Percentiles rank a stretch among this genome's conserved stretches.
Conservation (phyloP, 2,329 filamentous ascomycete genomes). For the Colletotrichum sp. region DNA sequence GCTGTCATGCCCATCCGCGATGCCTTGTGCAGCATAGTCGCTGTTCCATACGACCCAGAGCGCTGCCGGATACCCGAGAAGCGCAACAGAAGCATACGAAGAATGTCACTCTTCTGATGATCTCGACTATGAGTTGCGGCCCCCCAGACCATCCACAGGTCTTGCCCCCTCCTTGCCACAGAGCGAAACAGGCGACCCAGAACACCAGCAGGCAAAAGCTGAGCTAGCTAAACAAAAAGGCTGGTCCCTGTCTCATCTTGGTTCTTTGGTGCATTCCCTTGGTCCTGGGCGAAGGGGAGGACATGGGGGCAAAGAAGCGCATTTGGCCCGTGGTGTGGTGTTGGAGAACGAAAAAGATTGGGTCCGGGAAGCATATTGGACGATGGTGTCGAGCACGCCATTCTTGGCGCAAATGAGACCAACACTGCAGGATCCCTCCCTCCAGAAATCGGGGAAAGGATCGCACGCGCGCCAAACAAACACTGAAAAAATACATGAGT, state of each 20-base stretch:
- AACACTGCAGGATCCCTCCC: slow-evolving; percentile 2
- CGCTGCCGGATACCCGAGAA: slow-evolving; percentile 15
- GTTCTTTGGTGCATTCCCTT: not conserved
- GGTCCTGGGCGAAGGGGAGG: not conserved
- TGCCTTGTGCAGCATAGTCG: slow-evolving; percentile 2
- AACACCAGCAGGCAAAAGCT: not conserved
- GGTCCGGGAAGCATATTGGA: slow-evolving; percentile 17
- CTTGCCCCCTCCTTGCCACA: not conserved
- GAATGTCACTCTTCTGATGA: not conserved
- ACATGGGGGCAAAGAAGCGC: not conserved
- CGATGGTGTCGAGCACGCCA: slow-evolving; percentile 20
- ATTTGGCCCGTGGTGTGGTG: not conserved
- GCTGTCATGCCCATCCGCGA: not conserved
- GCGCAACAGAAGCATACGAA: not conserved
- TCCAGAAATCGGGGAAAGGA: not conserved
- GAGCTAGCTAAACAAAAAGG: not conserved
- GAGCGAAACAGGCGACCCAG: not conserved
- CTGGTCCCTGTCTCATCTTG: not conserved
- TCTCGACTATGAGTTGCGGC: not conserved
- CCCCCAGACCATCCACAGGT: not conserved
- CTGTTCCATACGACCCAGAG: not conserved
- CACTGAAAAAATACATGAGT: not conserved
- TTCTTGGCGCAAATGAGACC: slow-evolving; percentile 20
- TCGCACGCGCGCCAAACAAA: slow-evolving; percentile 11
- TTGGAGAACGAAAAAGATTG: not conserved